Conservation (phyloP, 1,284 basidiomycete species). For the Sparassis latifolia region DNA sequence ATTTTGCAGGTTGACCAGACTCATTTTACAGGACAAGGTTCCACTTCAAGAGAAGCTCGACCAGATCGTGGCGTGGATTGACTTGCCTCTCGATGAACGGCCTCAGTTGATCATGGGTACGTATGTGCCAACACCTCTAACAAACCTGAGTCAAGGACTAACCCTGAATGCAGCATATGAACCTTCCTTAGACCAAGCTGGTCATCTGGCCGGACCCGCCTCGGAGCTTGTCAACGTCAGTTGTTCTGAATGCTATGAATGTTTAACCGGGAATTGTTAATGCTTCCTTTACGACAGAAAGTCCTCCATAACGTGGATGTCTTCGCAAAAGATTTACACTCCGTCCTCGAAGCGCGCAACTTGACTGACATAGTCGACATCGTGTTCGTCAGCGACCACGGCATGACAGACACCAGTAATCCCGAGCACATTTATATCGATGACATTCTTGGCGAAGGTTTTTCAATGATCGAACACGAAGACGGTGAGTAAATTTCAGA, state of each 20-base stretch:
- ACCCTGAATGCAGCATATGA: slow-evolving; percentile 51
- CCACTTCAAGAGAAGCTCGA: slow-evolving; percentile 63
- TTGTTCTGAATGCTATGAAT: neutral
- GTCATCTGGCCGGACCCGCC: slow-evolving; percentile 73
- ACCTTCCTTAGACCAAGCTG: slow-evolving; percentile 75
- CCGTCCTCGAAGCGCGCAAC: slow-evolving; percentile 62
- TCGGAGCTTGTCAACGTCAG: slow-evolving; percentile 67
- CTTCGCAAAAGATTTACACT: slow-evolving; percentile 68
- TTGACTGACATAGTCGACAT: slow-evolving; percentile 81
- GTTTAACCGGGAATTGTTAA: neutral
- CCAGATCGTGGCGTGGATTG: slow-evolving; percentile 74
- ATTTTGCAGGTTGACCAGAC: neutral
- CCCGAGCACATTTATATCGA: slow-evolving; percentile 77
- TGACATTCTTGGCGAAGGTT: slow-evolving; percentile 73
- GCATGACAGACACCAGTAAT: slow-evolving; percentile 84
- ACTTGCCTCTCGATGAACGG: slow-evolving; percentile 59
- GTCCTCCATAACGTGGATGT: slow-evolving; percentile 67
- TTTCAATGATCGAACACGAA: slow-evolving; percentile 56
- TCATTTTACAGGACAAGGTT: slow-evolving; percentile 44
- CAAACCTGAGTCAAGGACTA: neutral
- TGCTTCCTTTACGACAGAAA: slow-evolving; percentile 31
- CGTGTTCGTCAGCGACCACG: slow-evolving; percentile 89
- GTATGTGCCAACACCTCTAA: slow-evolving; percentile 10
- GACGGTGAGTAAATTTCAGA: slow-evolving; percentile 43
- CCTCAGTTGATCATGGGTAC: slow-evolving; percentile 77